These are phyloP conservation scores for Capsicum baccatum DNA, from an alignment of 257 asterid genomes.

Conservation along the genomic window DNA sequence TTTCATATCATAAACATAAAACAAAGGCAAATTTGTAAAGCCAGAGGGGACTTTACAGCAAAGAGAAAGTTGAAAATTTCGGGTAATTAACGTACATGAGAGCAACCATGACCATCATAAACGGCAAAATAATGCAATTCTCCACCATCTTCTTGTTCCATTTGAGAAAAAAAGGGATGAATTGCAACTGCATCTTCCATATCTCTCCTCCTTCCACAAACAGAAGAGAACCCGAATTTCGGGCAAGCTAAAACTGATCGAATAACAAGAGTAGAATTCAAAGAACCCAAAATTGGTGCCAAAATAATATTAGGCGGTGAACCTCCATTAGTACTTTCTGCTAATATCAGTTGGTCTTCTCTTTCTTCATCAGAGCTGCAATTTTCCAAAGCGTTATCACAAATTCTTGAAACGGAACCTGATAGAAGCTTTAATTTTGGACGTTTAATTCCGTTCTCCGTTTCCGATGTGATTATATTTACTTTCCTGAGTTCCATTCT, in stretches of 20 bases:
- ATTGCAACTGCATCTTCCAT: conserved; percentile 84
- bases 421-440: conserved; percentile 40
- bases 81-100: conserved; percentile 54
- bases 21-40: background rate
- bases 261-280: background rate
- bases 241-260: conserved; percentile 33
- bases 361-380: conserved; percentile 28
- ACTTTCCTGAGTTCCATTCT: conserved; percentile 57
- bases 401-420: conserved; percentile 31
- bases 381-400: conserved; percentile 37
- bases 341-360: background rate
- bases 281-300: conserved; percentile 31
- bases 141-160: conserved; percentile 24
- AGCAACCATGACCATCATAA: conserved; percentile 87
- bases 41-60: background rate
- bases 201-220: conserved; percentile 72
- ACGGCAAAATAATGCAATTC: conserved; percentile 67
- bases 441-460: conserved; percentile 40
- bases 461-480: conserved; percentile 26
- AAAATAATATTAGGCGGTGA: conserved; percentile 26
- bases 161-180: conserved; percentile 56
- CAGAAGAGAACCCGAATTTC: conserved; percentile 63
- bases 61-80: background rate
- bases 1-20: background rate
- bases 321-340: background rate